Conservation (phyloP, 140 eudicot species). For the Senecio squalidus region DNA sequence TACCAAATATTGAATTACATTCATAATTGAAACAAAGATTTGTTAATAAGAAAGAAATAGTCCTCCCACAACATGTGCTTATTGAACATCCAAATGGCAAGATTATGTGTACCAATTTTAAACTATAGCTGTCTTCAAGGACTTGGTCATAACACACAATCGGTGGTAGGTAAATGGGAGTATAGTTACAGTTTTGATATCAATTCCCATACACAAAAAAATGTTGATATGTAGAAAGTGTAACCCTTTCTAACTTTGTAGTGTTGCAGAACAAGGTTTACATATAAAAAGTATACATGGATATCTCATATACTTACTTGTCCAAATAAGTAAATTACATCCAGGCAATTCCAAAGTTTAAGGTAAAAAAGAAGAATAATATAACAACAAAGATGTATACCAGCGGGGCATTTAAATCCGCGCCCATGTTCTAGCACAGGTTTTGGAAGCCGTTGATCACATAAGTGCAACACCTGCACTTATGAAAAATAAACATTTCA, state of each 20-base stretch:
- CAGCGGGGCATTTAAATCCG: neutral
- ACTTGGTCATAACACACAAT: neutral
- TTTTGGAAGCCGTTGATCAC: neutral
- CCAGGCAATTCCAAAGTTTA: neutral
- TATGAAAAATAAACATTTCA: no score
- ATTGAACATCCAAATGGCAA: neutral
- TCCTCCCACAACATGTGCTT: neutral
- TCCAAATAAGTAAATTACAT: no score
- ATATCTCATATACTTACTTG: no score
- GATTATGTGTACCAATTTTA: neutral
- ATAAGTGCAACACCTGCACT: no score
- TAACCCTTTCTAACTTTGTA: no score
- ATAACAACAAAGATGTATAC: neutral
- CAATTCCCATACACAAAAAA: no score
- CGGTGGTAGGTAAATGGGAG: neutral
- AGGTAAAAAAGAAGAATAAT: neutral
- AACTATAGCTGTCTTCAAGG: neutral
- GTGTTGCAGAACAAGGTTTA: no score
- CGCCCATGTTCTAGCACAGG: neutral
- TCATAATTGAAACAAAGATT: neutral
- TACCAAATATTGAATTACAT: neutral
- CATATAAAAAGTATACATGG: no score
- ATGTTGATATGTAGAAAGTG: no score
- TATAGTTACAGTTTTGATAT: no score
- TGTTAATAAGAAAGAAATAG: neutral